Base-by-base conservation (phyloP, 2,329 filamentous ascomycete genomes). In the Cryphonectria parasitica region DNA sequence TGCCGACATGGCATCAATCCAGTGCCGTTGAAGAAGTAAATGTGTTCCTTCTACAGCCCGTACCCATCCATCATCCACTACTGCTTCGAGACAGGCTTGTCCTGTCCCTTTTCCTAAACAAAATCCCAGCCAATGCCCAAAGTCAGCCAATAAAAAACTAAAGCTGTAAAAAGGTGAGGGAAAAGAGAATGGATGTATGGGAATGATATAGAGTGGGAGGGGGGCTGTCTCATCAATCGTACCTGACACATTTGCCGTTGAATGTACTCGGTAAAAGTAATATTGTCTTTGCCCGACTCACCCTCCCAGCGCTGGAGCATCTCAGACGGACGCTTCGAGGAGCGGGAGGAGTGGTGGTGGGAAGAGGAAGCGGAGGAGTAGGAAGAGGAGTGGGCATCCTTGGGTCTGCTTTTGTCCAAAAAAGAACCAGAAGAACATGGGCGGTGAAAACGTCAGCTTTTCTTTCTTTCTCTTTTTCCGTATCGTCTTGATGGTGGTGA, bases 281-380 rank as follows among this genome's bases (percentile, higher is more conserved):
- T 34, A 17, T 71, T 63, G 56, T 43, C 49, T 56, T 66, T 69
- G 4, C 54, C 63, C 31, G 66, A n/a, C 25, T 71, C 69, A 25
- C 34, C 17, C 52, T 71, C 39, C 71, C 71, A 72, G n/a, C 52
- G 71, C 43, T 67, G 66, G 34, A 72, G 69, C 71, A 72, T 72
- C 34, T 68, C 69, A 22, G 71, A 71, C 17, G 66, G 66, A 11
- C 34, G 17, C 11, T 64, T 68, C 43, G 19, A 15, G 41, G 41
- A 15, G 11, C 19, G 66, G 17, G 56, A 62, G 10, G 56, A 62
- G 10, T 39, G 54, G 7, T 41, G 61, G 5, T 63, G n/a, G n/a
- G n/a, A n/a, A n/a, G n/a, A n/a, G n/a, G n/a, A n/a, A n/a, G n/a
- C n/a, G n/a, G n/a, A n/a, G n/a, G 19, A 49, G 45, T 17, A 45